Conservation (phyloP, 768 basidiomycete species). For the Epithele typhae region DNA sequence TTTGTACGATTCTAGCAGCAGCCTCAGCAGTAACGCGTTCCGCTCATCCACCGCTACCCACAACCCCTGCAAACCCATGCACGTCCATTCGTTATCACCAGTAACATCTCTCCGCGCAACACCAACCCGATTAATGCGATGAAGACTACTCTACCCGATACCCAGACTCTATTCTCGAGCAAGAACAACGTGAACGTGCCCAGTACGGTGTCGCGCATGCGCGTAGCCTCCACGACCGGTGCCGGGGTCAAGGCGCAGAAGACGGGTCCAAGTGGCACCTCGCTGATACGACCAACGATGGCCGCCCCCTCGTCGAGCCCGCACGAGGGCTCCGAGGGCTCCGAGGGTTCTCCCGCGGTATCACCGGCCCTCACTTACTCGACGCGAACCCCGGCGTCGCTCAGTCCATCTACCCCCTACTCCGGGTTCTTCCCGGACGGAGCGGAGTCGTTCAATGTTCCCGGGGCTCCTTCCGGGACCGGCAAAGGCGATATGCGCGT, state of each 20-base stretch:
- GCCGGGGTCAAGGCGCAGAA: too few relatives aligned
- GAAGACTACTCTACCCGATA: slow-evolving; percentile 5
- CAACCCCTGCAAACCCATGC: too few relatives aligned
- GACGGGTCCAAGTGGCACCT: too few relatives aligned
- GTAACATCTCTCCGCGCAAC: slow-evolving; percentile 1
- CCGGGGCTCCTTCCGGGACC: too few relatives aligned
- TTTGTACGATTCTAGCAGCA: slow-evolving; percentile 3
- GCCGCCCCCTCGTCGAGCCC: background rate
- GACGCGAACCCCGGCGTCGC: slow-evolving; percentile 25
- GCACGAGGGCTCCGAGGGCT: slow-evolving; percentile 14
- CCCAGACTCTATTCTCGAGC: slow-evolving; percentile 14
- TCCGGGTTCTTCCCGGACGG: slow-evolving; percentile 22
- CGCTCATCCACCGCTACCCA: too few relatives aligned
- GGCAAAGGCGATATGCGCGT: too few relatives aligned
- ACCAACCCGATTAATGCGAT: background rate
- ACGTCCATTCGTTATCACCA: background rate
- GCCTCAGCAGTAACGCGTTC: background rate
- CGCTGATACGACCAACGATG: background rate
- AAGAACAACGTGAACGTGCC: slow-evolving; percentile 15
- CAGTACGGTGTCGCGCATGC: slow-evolving; percentile 1
- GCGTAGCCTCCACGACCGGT: too few relatives aligned
- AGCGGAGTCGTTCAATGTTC: slow-evolving; percentile 21
- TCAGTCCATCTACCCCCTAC: slow-evolving; percentile 28
- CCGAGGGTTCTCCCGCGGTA: slow-evolving; percentile 20
- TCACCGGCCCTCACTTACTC: slow-evolving; percentile 29